Percentiles rank a stretch among this genome's conserved stretches.
Conservation (phyloP, 202 grass and related monocot species). For the Cymbopogon flexuosus region DNA sequence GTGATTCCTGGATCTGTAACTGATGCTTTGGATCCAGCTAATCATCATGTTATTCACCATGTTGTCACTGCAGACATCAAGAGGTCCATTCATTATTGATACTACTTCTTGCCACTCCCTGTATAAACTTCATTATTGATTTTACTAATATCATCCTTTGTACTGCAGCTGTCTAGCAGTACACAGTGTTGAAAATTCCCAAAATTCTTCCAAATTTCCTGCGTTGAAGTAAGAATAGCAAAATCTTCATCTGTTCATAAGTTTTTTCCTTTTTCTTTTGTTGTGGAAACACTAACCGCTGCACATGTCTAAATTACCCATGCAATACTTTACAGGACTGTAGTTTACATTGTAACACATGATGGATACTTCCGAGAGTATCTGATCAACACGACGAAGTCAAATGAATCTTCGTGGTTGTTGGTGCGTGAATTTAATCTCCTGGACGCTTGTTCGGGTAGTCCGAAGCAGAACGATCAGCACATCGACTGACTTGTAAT, state of each 20-base stretch:
- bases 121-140: background rate
- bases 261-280: background rate
- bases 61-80: conserved; percentile 56
- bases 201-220: conserved; percentile 58
- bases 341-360: conserved; percentile 55
- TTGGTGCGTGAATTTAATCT: conserved; percentile 56
- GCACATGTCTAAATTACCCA: background rate
- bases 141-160: conserved; percentile 31
- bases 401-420: conserved; percentile 57
- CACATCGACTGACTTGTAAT: conserved; percentile 3
- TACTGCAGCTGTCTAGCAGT: conserved; percentile 61
- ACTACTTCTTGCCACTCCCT: background rate
- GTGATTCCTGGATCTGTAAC: conserved; percentile 78
- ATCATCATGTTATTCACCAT: conserved; percentile 92
- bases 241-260: background rate
- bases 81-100: conserved; percentile 50
- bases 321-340: conserved; percentile 42
- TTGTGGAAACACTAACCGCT: background rate
- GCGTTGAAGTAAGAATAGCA: conserved; percentile 50
- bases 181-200: conserved; percentile 47
- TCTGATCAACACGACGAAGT: conserved; percentile 38
- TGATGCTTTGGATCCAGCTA: conserved; percentile 77
- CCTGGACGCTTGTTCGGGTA: conserved; percentile 39
- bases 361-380: conserved; percentile 87
- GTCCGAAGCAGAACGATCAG: conserved; percentile 20